Evolutionary conservation across 306 rosid species (phyloP).

Genomic region (Cicer cuneatum): DNA sequence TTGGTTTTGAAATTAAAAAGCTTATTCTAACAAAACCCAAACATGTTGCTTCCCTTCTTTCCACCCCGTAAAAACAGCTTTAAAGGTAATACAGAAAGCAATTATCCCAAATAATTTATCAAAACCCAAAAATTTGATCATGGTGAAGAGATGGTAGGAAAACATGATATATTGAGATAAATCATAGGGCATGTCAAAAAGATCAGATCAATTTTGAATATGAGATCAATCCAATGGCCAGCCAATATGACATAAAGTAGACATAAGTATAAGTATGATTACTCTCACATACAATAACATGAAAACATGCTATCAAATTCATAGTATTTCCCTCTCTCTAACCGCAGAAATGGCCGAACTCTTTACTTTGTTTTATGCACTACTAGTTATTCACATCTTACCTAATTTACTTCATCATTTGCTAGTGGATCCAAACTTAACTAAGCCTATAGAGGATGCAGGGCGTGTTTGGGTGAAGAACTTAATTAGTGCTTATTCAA

Average conservation of each 20-base stretch:
- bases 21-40: background rate
- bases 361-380: background rate
- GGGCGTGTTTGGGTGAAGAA: background rate
- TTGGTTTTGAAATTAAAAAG: background rate
- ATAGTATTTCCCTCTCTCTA: background rate
- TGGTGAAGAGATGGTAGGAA: conserved; percentile 2
- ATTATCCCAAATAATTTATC: background rate
- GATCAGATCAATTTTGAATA: background rate
- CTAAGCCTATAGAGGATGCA: background rate
- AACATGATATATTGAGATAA: conserved; percentile 10
- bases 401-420: conserved; percentile 7
- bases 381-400: conserved; percentile 1
- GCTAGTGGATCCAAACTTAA: conserved; percentile 2
- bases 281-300: too few species aligned
- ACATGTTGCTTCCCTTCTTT: background rate
- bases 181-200: background rate
- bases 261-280: background rate
- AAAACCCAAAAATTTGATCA: background rate
- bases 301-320: background rate
- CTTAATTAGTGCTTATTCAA: background rate
- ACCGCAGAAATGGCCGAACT: background rate
- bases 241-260: too few species aligned
- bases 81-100: background rate
- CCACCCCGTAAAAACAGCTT: background rate
- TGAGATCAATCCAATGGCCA: background rate